phyloP scores from a whole-genome alignment of 345 rosid genomes.

The Gossypium anomalum region DNA sequence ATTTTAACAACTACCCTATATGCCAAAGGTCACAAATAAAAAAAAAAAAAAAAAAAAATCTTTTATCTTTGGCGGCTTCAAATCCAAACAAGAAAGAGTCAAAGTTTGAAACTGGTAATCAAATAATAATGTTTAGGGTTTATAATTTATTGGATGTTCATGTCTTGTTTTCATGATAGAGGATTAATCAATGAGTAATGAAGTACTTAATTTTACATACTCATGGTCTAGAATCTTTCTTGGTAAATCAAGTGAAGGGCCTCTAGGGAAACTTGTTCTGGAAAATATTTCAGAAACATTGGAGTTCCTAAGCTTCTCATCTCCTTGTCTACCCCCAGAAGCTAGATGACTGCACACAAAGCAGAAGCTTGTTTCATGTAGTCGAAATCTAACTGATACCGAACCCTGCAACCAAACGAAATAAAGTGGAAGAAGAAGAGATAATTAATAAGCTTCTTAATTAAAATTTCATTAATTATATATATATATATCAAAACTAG shows the following conservation, averaged over 20 bases:
- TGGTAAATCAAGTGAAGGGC: slow-evolving; percentile 48
- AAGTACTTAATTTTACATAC: slow-evolving; percentile 37
- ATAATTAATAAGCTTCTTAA: neutral
- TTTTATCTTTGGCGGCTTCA: slow-evolving; percentile 17
- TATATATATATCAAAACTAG: neutral
- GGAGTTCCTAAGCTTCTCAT: slow-evolving; percentile 59
- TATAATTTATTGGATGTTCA: neutral
- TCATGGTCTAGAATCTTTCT: slow-evolving; percentile 66
- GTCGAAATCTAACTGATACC: slow-evolving; percentile 61
- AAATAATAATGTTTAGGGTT: slow-evolving; percentile 2
- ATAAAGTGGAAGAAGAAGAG: neutral
- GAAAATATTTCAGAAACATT: slow-evolving; percentile 55
- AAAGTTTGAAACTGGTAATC: slow-evolving; percentile 19
- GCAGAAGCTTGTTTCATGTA: slow-evolving; percentile 78
- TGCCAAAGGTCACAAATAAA: neutral
- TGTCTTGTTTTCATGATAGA: neutral
- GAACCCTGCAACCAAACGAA: slow-evolving; percentile 48
- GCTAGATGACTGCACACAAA: slow-evolving; percentile 78
- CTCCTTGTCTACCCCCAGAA: slow-evolving; percentile 78
- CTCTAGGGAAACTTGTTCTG: slow-evolving; percentile 61
- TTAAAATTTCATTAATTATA: neutral
- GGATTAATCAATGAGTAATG: neutral
- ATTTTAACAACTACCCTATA: neutral
- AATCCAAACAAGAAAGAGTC: slow-evolving; percentile 18
- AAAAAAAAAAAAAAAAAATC: neutral